Evolutionary conservation across 306 rosid genomes (phyloP).

Genomic region (Styphnolobium japonicum): DNA sequence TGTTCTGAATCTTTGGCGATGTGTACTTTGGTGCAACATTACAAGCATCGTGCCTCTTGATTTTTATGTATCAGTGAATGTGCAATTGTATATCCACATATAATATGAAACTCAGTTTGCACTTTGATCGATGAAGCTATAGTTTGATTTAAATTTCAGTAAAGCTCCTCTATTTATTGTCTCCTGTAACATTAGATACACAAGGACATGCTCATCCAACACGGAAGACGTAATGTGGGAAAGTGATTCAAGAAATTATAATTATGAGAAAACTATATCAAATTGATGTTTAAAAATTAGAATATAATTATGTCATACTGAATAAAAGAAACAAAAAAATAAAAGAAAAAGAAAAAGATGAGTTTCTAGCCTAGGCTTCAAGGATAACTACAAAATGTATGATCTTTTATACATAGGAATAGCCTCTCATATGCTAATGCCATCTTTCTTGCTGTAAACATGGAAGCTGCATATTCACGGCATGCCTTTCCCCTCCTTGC

Average conservation of each 20-base stretch:
- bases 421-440: constrained; percentile 76
- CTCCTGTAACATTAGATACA: not conserved
- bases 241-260: not conserved
- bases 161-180: not conserved
- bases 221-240: not conserved
- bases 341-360: not conserved
- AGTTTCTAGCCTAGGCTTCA: constrained; percentile 23
- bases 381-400: constrained; percentile 55
- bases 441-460: constrained; percentile 78
- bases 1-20: not conserved
- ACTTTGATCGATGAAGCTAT: not conserved
- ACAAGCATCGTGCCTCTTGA: not conserved
- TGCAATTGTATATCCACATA: not conserved
- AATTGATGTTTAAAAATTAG: not conserved
- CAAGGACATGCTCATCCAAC: not conserved
- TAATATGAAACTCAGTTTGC: not conserved
- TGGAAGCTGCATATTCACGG: constrained; percentile 50
- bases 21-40: not conserved
- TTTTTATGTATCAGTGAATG: not conserved
- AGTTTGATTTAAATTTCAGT: not conserved
- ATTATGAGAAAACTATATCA: not conserved
- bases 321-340: not conserved
- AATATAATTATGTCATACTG: not conserved
- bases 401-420: constrained; percentile 61
- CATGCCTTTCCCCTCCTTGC: constrained; percentile 64